phyloP scores from a whole-genome alignment of 2,329 filamentous ascomycete species.

The Scopulariopsis brevicaulis region DNA sequence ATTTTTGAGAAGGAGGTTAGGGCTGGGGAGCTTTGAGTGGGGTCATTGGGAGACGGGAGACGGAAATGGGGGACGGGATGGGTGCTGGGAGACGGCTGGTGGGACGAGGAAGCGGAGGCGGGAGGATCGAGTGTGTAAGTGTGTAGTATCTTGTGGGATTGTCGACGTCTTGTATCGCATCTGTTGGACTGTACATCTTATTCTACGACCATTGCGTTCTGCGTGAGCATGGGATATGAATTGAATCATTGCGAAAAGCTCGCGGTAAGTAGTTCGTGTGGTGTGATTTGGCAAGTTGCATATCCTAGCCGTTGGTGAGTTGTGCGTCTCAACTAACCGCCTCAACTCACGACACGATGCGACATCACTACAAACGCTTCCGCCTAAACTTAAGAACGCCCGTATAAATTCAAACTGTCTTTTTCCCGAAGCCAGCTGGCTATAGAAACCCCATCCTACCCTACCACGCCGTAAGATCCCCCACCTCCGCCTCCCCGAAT shows the following conservation, averaged over 20 bases:
- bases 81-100: not conserved
- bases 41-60: not conserved
- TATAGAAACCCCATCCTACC: not conserved
- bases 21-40: conserved; percentile 22
- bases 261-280: too few relatives aligned
- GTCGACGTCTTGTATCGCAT: not conserved
- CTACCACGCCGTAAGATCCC: conserved; percentile 90
- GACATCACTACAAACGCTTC: not conserved
- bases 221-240: not conserved
- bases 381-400: not conserved
- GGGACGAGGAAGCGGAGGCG: not conserved
- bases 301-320: too few relatives aligned
- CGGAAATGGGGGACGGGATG: not conserved
- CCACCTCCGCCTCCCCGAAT: conserved; percentile 91
- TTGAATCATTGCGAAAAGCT: conserved; percentile 13
- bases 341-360: too few relatives aligned
- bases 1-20: conserved; percentile 50
- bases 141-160: not conserved
- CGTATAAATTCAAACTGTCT: not conserved
- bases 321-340: too few relatives aligned
- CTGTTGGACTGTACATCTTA: not conserved
- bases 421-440: not conserved
- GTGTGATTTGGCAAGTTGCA: too few relatives aligned
- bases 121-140: not conserved
- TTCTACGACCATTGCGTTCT: not conserved